Evolutionary conservation across 768 basidiomycete species (phyloP), one percentile per base, ranked within the genome.

Genomic region (Ramaria rubella): DNA sequence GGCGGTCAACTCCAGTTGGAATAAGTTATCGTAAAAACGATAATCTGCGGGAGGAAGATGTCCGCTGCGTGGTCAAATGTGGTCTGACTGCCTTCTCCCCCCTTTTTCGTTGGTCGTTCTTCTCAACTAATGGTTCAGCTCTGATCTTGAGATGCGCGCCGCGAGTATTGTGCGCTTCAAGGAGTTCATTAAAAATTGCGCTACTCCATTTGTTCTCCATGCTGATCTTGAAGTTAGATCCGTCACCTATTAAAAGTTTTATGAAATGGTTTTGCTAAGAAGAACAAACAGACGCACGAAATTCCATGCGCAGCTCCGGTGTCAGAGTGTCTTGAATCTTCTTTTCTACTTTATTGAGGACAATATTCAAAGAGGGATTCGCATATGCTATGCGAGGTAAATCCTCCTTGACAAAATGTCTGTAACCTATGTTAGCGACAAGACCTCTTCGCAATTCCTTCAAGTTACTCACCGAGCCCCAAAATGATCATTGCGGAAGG

Each of bases 321-420:
- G 72, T 72, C 85, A 81, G 87, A 1, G 62, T 65, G 17, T 85
- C 84, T 19, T 77, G 68, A 53, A 70, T 68, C 9, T 74, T 70
- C 69, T 87, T 87, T 30, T 68, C 72, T 43, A 75, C 68, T 58
- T 75, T 82, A 60, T 77, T 74, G 0, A 90, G 79, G 30, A 77
- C 70, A 33, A 92, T 82, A 29, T 78, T 73, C 24, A 91, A 63
- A 7, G 74, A 67, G 0, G 89, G 88, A 63, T 92, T 91, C 1
- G 81, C 84, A 67, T 80, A 90, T 11, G 81, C 84, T 74, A 92
- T 86, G 29, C 86, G 76, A 1, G 86, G 87, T 0, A 92, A 70
- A n/a, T 87, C 77, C 38, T 91, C 82, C 65, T 86, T 87, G 36
- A 86, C 77, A 60, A 92, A 91, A 73, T 89, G 83, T 44, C 90